Conservation (phyloP, 2,329 filamentous ascomycete genomes). For the Phoma sp. region DNA sequence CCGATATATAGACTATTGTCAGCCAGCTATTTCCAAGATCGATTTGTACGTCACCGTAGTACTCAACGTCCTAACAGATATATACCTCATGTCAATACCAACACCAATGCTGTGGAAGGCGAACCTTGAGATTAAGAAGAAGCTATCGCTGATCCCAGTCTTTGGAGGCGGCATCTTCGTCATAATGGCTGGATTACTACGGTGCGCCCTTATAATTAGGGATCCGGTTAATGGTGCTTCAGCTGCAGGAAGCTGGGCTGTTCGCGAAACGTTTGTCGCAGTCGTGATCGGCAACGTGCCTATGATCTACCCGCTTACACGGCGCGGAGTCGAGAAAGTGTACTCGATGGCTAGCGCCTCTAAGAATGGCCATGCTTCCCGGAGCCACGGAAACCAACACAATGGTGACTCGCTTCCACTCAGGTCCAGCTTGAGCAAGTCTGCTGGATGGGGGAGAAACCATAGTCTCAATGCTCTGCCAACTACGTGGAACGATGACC, state of each 20-base stretch:
- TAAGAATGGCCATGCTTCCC: background rate
- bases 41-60: conserved; percentile 39
- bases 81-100: conserved; percentile 66
- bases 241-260: conserved; percentile 52
- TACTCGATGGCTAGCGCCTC: conserved; percentile 10
- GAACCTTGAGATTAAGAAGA: conserved; percentile 55
- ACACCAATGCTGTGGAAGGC: conserved; percentile 63
- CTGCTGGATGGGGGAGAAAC: background rate
- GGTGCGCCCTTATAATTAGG: conserved; percentile 33
- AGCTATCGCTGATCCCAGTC: conserved; percentile 60
- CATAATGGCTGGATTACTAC: conserved; percentile 61
- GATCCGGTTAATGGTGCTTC: conserved; percentile 49
- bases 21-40: conserved; percentile 17
- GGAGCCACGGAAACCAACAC: background rate
- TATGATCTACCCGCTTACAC: conserved; percentile 48
- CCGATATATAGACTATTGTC: conserved; percentile 19
- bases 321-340: conserved; percentile 16
- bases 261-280: conserved; percentile 55
- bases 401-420: conserved; percentile 15
- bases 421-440: conserved; percentile 2
- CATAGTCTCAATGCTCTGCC: conserved; percentile 9
- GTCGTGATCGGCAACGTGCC: conserved; percentile 53
- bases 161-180: conserved; percentile 64
- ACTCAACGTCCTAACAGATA: conserved; percentile 62
- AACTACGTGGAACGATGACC: conserved; percentile 13